A percentile compares a stretch with the other conserved stretches of the same genome.
These are phyloP conservation scores for Perkinsus marinus DNA, from an alignment of 169 alveolate species.

Conservation along the genomic window DNA sequence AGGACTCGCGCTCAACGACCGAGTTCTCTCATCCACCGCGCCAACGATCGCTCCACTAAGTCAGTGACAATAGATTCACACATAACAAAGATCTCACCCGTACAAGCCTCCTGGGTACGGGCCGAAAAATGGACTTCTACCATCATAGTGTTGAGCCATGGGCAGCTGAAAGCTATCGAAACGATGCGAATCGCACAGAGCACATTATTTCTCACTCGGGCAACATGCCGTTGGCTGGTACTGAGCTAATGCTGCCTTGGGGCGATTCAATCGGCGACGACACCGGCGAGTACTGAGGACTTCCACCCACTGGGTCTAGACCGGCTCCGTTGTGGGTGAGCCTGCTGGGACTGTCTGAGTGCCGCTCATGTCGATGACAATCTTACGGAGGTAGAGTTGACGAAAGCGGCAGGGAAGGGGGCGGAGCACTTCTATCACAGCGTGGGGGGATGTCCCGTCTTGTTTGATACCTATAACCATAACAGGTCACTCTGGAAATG, in stretches of 20 bases:
- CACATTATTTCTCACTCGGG: not conserved
- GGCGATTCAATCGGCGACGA: not conserved
- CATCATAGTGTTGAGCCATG: not conserved
- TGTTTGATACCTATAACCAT: not conserved
- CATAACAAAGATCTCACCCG: not conserved
- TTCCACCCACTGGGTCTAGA: not conserved
- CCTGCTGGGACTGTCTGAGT: not conserved
- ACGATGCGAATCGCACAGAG: not conserved
- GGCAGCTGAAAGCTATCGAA: not conserved
- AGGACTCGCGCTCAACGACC: not conserved
- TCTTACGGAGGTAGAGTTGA: not conserved
- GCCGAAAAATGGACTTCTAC: not conserved
- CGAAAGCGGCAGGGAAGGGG: not conserved
- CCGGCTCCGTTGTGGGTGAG: not conserved
- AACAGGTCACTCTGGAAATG: not conserved
- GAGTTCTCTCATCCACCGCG: not conserved
- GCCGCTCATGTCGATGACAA: not conserved
- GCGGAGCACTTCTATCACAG: not conserved
- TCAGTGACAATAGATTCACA: not conserved
- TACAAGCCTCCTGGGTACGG: not conserved
- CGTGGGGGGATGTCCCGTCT: not conserved
- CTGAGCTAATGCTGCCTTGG: not conserved
- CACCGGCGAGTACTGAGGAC: not conserved
- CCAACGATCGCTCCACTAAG: not conserved
- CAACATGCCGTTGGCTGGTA: not conserved